Evolutionary conservation across 2,329 filamentous ascomycete species (phyloP), one percentile per base, ranked within the genome.

Genomic region (Pseudocercospora crystallina): DNA sequence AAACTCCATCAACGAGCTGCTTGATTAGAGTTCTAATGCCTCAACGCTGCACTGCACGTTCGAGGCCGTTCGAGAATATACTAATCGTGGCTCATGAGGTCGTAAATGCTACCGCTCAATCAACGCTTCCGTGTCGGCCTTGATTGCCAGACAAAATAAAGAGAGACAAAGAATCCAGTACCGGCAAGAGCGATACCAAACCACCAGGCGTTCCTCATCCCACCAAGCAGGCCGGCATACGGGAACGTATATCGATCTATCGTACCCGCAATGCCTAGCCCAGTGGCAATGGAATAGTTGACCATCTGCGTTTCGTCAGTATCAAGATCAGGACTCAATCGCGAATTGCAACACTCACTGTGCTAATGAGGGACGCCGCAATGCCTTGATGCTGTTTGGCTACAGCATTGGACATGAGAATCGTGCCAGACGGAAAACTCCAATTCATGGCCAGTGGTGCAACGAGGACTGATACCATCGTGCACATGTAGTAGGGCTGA

Each of bases 391-490:
- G 56, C 20, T 66, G 59, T 9, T 52, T 55, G 10, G 62, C 58
- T 47, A 63, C 60, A 41, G 55, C 51, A 49, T 67, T 63, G 43
- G 59, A 63, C 12, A 67, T 46, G 30, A 67, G 54, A 34, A 66
- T 54, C 5, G 62, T 65, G 3, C 56, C 61, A 8, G 57, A 57
- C 10, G 65, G 63, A 31, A 66, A 66, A 2, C 51, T 57, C 60
- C 65, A 59, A 44, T 71, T 66, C 66, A 70, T 68, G 20, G 64
- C 65, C 45, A 61, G 64, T 2, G 67, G 66, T 61, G 67, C 68
- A 45, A 69, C 58, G 43, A 69, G 39, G 37, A 69, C 65, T 31
- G 61, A 61, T 30, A 69, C 58, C 45, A 72, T 70, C 29, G 64
- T 68, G 38, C 69, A 66, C 2, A 63, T 61, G 66, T 67, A 71